Conservation (phyloP, 2,329 filamentous ascomycete genomes). For the Fusarium nygamai region DNA sequence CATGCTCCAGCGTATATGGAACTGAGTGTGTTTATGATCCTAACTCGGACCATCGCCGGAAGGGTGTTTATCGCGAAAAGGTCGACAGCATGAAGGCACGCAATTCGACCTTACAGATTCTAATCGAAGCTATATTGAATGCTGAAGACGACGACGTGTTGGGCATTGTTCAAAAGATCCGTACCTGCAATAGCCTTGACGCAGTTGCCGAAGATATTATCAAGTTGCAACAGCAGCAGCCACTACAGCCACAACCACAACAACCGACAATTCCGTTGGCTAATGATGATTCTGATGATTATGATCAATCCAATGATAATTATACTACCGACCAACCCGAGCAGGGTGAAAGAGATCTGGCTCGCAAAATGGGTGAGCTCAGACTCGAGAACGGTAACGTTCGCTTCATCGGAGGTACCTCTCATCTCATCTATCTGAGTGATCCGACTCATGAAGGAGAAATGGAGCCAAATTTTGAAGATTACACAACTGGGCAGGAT, state of each 20-base stretch:
- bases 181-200: slow-evolving; percentile 80
- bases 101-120: slow-evolving; percentile 88
- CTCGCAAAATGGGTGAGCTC: slow-evolving; percentile 92
- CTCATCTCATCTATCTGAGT: slow-evolving; percentile 86
- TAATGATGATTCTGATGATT: slow-evolving; percentile 53
- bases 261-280: slow-evolving; percentile 47
- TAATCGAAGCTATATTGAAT: slow-evolving; percentile 92
- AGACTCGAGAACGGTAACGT: slow-evolving; percentile 87
- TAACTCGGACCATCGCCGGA: slow-evolving; percentile 93
- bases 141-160: slow-evolving; percentile 87
- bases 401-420: slow-evolving; percentile 93
- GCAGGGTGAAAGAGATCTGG: slow-evolving; percentile 79
- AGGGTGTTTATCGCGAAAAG: slow-evolving; percentile 96
- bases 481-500: slow-evolving; percentile 66
- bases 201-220: slow-evolving; percentile 63
- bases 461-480: slow-evolving; percentile 55
- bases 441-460: slow-evolving; percentile 53
- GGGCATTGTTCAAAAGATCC: slow-evolving; percentile 83
- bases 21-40: slow-evolving; percentile 95
- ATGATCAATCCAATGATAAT: slow-evolving; percentile 54
- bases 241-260: slow-evolving; percentile 53
- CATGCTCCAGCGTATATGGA: slow-evolving; percentile 93
- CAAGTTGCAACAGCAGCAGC: slow-evolving; percentile 51
- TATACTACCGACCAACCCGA: slow-evolving; percentile 54
- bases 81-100: slow-evolving; percentile 87